These are phyloP conservation scores for Ceratocystis colombiana DNA, from an alignment of 2,329 filamentous ascomycete genomes.

Conservation along the genomic window DNA sequence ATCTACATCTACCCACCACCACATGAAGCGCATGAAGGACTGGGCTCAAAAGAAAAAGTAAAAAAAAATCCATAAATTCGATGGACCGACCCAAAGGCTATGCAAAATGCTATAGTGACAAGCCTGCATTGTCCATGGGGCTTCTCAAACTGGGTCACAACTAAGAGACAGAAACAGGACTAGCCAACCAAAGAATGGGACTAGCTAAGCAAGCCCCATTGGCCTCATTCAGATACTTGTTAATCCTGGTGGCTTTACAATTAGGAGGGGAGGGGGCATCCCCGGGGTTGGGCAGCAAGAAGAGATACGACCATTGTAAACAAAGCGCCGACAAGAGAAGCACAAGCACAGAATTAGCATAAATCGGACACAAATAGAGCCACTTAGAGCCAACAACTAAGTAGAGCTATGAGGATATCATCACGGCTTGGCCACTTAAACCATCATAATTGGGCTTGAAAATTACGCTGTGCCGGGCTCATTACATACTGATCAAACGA, in stretches of 20 bases:
- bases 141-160: constrained; percentile 1
- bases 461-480: background rate
- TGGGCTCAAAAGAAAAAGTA: background rate
- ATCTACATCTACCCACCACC: background rate
- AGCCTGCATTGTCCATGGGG: background rate
- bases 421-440: background rate
- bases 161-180: background rate
- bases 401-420: background rate
- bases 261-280: background rate
- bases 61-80: background rate
- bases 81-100: constrained; percentile 4
- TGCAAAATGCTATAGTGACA: constrained; percentile 7
- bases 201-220: background rate
- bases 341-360: background rate
- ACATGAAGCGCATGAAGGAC: background rate
- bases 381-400: background rate
- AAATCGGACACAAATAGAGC: background rate
- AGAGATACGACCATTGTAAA: background rate
- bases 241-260: constrained; percentile 6
- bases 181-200: background rate
- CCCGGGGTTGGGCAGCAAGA: constrained; percentile 12
- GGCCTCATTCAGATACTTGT: constrained; percentile 6
- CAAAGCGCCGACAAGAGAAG: constrained; percentile 1
- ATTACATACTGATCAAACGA: background rate
- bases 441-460: constrained; percentile 1